Conservation (phyloP, 2,329 filamentous ascomycete species). For the Alternaria sp. region DNA sequence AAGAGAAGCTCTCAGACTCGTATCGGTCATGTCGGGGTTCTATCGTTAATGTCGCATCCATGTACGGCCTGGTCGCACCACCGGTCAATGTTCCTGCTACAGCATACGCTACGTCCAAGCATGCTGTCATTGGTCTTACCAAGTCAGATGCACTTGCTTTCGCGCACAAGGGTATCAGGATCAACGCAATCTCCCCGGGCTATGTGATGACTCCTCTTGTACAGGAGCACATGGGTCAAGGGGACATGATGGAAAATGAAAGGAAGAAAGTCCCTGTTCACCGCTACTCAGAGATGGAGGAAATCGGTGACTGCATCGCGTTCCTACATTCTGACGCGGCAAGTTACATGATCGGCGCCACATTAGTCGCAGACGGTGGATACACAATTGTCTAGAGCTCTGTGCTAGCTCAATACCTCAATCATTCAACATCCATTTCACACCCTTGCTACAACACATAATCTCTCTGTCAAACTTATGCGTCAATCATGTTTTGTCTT, state of each 20-base stretch:
- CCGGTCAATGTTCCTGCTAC: constrained; percentile 51
- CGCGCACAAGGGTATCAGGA: constrained; percentile 61
- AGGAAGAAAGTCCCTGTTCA: constrained; percentile 55
- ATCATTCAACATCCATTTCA: background rate
- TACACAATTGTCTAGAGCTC: constrained; percentile 32
- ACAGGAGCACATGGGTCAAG: constrained; percentile 30
- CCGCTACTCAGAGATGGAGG: constrained; percentile 64
- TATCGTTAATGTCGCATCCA: constrained; percentile 65
- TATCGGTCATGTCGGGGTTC: constrained; percentile 56
- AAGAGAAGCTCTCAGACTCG: constrained; percentile 51
- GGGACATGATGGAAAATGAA: constrained; percentile 50
- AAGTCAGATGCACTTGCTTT: constrained; percentile 64
- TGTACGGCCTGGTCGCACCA: constrained; percentile 60
- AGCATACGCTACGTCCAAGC: constrained; percentile 63
- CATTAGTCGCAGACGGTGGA: constrained; percentile 69
- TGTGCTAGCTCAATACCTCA: background rate
- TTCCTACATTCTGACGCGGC: constrained; percentile 77
- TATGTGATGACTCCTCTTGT: constrained; percentile 58
- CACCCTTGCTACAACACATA: background rate
- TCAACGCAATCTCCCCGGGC: constrained; percentile 68
- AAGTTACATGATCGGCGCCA: constrained; percentile 75
- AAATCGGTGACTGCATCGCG: constrained; percentile 74
- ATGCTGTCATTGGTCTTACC: constrained; percentile 64
- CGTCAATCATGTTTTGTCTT: background rate
- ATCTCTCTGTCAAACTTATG: background rate